Conservation (phyloP, 345 rosid species). For the Eucalyptus leucophloia region DNA sequence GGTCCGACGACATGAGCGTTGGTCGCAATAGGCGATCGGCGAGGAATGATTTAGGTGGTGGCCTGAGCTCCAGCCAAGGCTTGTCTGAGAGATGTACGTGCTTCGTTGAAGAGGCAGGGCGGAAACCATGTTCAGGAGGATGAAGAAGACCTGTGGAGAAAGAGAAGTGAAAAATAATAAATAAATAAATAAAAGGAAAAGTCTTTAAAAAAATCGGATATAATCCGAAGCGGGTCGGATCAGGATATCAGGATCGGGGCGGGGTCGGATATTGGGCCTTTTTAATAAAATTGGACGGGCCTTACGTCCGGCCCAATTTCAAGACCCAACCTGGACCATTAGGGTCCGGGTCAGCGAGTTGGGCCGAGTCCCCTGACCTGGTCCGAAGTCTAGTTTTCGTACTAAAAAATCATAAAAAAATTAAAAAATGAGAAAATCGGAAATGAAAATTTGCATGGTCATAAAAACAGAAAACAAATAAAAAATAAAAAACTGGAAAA, state of each 20-base stretch:
- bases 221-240: background rate
- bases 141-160: background rate
- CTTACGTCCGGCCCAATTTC: background rate
- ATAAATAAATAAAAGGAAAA: no score
- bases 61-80: background rate
- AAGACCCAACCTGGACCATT: background rate
- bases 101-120: background rate
- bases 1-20: background rate
- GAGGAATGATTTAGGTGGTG: background rate
- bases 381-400: background rate
- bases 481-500: background rate
- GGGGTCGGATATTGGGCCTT: background rate
- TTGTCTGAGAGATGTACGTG: background rate
- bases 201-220: no score
- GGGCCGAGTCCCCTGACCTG: background rate
- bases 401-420: no score
- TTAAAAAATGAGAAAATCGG: background rate
- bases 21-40: background rate
- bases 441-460: background rate
- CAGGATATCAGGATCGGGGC: background rate
- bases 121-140: background rate
- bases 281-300: background rate
- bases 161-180: no score
- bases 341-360: background rate
- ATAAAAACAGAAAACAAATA: background rate